Percentiles rank a stretch among this genome's conserved stretches.
These are phyloP conservation scores for Tuber borchii DNA, from an alignment of 495 filamentous ascomycete genomes.

Conservation along the genomic window DNA sequence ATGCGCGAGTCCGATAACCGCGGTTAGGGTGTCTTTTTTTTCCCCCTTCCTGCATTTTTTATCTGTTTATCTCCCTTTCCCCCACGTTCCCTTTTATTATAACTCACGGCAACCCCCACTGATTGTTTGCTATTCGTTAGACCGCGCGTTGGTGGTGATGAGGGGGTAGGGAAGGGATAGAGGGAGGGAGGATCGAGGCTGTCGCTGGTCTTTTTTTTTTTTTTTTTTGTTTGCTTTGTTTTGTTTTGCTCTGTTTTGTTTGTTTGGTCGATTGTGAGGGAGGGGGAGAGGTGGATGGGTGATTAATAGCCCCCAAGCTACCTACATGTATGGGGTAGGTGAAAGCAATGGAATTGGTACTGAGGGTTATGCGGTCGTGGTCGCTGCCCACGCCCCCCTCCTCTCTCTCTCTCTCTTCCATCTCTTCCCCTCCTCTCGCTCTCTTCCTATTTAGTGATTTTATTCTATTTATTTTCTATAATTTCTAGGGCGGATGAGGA, in stretches of 20 bases:
- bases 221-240: no score
- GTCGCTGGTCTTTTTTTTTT: not conserved
- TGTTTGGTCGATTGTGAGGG: not conserved
- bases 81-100: not conserved
- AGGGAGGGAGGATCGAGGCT: not conserved
- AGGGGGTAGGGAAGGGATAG: not conserved
- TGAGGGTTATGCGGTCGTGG: not conserved
- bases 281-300: not conserved
- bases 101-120: not conserved
- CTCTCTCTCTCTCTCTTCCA: no score
- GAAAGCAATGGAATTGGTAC: not conserved
- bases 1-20: not conserved
- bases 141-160: not conserved
- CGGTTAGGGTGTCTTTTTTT: not conserved
- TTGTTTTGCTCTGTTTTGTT: not conserved
- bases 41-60: not conserved
- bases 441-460: not conserved
- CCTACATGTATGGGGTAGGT: not conserved
- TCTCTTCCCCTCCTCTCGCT: not conserved
- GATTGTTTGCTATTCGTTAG: not conserved
- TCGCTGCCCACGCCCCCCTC: not conserved
- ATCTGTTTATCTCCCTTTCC: not conserved
- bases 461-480: not conserved
- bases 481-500: not conserved
- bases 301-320: not conserved